Evolutionary conservation across 75 land plant genomes (phyloP).

Genomic region (Adiantum capillusveneris): DNA sequence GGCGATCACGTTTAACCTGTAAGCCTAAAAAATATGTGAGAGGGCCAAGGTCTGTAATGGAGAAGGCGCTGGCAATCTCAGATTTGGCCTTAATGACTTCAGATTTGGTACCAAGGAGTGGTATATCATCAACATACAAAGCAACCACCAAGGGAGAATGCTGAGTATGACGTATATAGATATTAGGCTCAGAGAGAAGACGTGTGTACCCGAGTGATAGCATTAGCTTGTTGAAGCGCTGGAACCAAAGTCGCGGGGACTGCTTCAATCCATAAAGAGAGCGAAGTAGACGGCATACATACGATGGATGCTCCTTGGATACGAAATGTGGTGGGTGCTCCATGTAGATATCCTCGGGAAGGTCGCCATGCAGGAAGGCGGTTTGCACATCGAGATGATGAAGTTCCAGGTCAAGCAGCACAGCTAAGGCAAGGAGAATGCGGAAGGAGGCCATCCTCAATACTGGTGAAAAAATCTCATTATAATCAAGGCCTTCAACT

Average conservation of each 20-base stretch:
- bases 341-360: constrained; percentile 8
- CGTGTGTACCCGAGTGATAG: not conserved
- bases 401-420: not conserved
- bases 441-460: no score
- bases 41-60: not conserved
- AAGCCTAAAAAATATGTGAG: constrained; percentile 18
- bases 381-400: no score
- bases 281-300: constrained; percentile 5
- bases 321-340: constrained; percentile 9
- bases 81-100: not conserved
- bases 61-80: not conserved
- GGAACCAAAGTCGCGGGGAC: constrained; percentile 8
- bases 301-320: not conserved
- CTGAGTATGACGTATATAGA: constrained; percentile 2
- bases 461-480: no score
- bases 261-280: constrained; percentile 15
- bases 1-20: constrained; percentile 17
- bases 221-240: not conserved
- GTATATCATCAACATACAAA: constrained; percentile 13
- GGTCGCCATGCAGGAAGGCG: no score
- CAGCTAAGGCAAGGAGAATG: not conserved
- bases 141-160: not conserved
- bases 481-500: no score
- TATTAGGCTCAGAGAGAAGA: not conserved
- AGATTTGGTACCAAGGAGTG: not conserved